Conservation (phyloP, 2,329 filamentous ascomycete species). For the Fonsecaea pugnacius region DNA sequence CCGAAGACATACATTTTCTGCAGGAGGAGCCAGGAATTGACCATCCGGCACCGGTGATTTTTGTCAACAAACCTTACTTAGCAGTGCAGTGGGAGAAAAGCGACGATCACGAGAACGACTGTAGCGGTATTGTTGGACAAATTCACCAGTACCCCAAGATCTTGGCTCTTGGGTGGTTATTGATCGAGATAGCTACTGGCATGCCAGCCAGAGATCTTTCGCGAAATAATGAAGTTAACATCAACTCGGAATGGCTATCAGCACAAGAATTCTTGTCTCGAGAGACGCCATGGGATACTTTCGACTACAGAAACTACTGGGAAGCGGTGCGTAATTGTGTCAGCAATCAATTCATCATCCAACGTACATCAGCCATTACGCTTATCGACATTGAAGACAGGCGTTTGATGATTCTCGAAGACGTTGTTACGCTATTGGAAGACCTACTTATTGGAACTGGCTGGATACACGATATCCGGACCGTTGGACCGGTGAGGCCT, state of each 20-base stretch:
- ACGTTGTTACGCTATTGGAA: constrained; percentile 9
- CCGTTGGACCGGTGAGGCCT: neutral
- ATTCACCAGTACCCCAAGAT: constrained; percentile 6
- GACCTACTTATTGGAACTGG: constrained; percentile 10
- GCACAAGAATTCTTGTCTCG: neutral
- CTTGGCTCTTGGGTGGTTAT: constrained; percentile 1
- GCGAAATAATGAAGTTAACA: neutral
- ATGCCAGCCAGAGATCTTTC: neutral
- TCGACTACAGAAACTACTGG: constrained; percentile 11
- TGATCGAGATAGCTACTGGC: constrained; percentile 15
- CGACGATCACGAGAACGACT: neutral
- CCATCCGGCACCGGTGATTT: neutral
- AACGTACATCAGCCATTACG: neutral
- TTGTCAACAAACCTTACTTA: constrained; percentile 3
- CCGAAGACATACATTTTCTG: constrained; percentile 12
- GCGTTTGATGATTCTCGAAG: constrained; percentile 10
- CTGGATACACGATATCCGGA: constrained; percentile 8
- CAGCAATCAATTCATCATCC: constrained; percentile 1
- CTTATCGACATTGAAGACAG: neutral
- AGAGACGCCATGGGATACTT: neutral
- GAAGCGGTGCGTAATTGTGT: constrained; percentile 12
- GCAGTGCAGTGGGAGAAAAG: neutral
- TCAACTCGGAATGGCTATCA: constrained; percentile 11
- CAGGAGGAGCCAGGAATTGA: neutral
- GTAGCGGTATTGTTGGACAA: neutral